Evolutionary conservation across 495 filamentous ascomycete species (phyloP).

Genomic region (Polyplosphaeria fusca): DNA sequence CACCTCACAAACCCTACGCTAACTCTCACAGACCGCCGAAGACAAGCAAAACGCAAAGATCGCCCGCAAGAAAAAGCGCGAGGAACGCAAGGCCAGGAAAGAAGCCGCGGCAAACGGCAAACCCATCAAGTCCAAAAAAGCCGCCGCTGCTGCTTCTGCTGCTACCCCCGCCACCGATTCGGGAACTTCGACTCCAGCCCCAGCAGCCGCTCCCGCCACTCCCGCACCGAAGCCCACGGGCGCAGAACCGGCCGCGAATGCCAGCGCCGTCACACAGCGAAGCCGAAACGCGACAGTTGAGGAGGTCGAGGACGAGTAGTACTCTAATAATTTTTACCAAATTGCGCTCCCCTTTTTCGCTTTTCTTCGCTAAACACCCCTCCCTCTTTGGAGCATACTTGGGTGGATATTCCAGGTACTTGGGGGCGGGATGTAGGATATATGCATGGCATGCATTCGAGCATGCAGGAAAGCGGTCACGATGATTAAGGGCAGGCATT

Average conservation of each 20-base stretch:
- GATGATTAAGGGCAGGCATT: too few relatives aligned
- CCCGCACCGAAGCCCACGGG: slow-evolving; percentile 23
- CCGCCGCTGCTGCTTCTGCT: not conserved
- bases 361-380: too few relatives aligned
- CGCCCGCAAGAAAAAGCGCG: slow-evolving; percentile 20
- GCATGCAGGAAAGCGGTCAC: too few relatives aligned
- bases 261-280: slow-evolving; percentile 16
- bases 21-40: slow-evolving; percentile 15
- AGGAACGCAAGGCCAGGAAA: slow-evolving; percentile 4
- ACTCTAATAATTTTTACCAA: too few relatives aligned
- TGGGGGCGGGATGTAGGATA: too few relatives aligned
- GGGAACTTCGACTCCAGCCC: not conserved
- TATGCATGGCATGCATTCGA: too few relatives aligned
- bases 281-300: slow-evolving; percentile 25
- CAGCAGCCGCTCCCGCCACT: slow-evolving; percentile 8
- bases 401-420: too few relatives aligned
- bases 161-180: slow-evolving; percentile 6
- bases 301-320: slow-evolving; percentile 33
- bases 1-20: not conserved
- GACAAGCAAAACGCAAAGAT: slow-evolving; percentile 28
- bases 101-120: slow-evolving; percentile 11
- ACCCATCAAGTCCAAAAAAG: slow-evolving; percentile 14
- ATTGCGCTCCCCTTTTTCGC: too few relatives aligned
- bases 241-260: slow-evolving; percentile 1
- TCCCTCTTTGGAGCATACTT: too few relatives aligned